Base-by-base conservation (phyloP, 306 rosid genomes). In the Coriaria nepalensis region DNA sequence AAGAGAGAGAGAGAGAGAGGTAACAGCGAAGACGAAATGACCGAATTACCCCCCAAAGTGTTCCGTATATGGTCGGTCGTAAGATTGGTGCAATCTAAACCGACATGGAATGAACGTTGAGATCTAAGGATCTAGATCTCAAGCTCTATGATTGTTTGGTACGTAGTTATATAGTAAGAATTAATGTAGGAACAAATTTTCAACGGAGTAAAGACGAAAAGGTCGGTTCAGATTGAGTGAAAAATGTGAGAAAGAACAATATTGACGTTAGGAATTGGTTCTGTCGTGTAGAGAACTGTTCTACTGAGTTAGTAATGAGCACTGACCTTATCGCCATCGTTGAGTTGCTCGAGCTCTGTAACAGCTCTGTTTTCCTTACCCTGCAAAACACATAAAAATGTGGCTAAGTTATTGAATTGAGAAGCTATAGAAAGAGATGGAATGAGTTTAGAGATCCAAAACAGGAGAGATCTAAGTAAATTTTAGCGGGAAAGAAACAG, bases 261-360 rank as follows among this genome's bases (percentile, higher is more conserved):
- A 39, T 43, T 51, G 59, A 69, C 66, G 65, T 49, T 55, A 9
- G 52, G 51, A 10, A 11, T 20, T 20, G 44, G 20, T 46, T 46
- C 46, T 33, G 43, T 49, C 53, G 34, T 43, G 11, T 51, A 40
- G 47, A 52, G 20, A 35, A 41, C 33, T 43, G n/a, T 8, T 13
- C 48, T 14, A 15, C 37, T 5, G 43, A 10, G 35, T 53, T 39
- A 14, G 7, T 5, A 40, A 43, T 6, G 6, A 37, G 20, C 10
- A 59, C 69, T 43, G 20, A 80, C 95, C 92, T 79, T 53, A 52
- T 73, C 64, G 69, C 95, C 98, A 90, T 85, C 67, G 94, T 72
- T 20, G 92, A 71, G 72, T 75, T 74, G 53, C 61, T 77, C 37
- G 66, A 84, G 94, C 92, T 90, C 79, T 66, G 74, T 59, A 78